Percentiles rank a stretch among this genome's conserved stretches.
These are phyloP conservation scores for Marchantia paleacea DNA, from an alignment of 225 moss, liverwort and hornwort genomes.

Conservation along the genomic window DNA sequence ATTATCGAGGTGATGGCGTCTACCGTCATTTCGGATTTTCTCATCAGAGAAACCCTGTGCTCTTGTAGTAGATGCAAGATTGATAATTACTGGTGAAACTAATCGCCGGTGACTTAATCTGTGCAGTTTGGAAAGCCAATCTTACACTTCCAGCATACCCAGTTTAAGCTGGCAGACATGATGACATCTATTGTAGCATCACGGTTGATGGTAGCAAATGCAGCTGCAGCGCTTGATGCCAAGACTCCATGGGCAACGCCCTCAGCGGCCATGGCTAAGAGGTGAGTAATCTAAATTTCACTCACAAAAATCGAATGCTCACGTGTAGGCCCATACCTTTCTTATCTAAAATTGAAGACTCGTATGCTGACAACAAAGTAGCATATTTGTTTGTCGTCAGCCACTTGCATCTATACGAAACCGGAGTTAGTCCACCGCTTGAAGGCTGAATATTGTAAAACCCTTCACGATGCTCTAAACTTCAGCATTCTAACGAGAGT, in stretches of 20 bases:
- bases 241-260: constrained; percentile 81
- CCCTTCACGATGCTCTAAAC: no score
- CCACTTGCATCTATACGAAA: not conserved
- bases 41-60: not conserved
- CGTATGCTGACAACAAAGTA: not conserved
- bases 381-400: not conserved
- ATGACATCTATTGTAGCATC: constrained; percentile 88
- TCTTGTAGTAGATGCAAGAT: not conserved
- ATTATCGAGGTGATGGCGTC: not conserved
- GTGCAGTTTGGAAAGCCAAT: constrained; percentile 93
- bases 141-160: constrained; percentile 90
- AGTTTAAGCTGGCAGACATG: constrained; percentile 99
- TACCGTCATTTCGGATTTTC: not conserved
- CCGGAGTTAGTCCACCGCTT: no score
- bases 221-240: constrained; percentile 81
- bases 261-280: constrained; percentile 96
- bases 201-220: constrained; percentile 79
- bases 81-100: not conserved
- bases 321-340: not conserved
- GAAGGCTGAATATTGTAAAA: no score
- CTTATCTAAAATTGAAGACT: not conserved
- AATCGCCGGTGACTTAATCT: not conserved
- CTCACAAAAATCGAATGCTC: not conserved
- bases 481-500: no score
- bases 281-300: constrained; percentile 32